Conservation (phyloP, 148 eudicot species). For the Beta vulgaris region DNA sequence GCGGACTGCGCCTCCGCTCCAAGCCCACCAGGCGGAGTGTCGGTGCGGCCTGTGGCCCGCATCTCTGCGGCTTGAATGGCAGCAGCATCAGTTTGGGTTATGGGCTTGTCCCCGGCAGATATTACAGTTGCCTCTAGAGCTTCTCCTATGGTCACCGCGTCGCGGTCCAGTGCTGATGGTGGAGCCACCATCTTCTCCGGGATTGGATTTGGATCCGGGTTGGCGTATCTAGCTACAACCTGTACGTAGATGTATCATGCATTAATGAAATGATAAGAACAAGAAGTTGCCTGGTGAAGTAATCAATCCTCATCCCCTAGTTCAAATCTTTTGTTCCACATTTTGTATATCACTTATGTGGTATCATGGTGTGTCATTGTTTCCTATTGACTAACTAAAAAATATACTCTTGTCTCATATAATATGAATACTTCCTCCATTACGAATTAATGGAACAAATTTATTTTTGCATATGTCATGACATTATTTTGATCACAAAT, state of each 20-base stretch:
- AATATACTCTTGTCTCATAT: no score
- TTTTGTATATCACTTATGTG: no score
- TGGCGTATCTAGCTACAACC: conserved; percentile 40
- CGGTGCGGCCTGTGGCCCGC: conserved; percentile 35
- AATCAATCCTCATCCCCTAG: no score
- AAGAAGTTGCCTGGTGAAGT: no score
- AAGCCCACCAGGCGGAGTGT: conserved; percentile 41
- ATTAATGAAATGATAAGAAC: no score
- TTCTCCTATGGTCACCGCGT: conserved; percentile 55
- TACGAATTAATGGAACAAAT: no score
- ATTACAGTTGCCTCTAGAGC: conserved; percentile 55
- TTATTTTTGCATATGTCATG: no score
- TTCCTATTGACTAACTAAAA: no score
- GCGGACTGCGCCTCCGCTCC: conserved; percentile 52
- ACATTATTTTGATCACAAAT: no score
- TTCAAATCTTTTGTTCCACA: no score
- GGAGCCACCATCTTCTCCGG: conserved; percentile 20
- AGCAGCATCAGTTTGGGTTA: conserved; percentile 50
- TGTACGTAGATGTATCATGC: background rate
- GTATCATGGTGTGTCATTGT: no score
- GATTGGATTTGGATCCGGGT: conserved; percentile 28
- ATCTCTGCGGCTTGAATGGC: conserved; percentile 68
- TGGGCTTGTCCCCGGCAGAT: conserved; percentile 49
- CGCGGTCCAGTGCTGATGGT: conserved; percentile 6
- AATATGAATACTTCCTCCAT: no score